A percentile compares a stretch with the other conserved stretches of the same genome.
Evolutionary conservation across 1,139 yeast genomes (phyloP).

Genomic region (Blastobotrys persicus): DNA sequence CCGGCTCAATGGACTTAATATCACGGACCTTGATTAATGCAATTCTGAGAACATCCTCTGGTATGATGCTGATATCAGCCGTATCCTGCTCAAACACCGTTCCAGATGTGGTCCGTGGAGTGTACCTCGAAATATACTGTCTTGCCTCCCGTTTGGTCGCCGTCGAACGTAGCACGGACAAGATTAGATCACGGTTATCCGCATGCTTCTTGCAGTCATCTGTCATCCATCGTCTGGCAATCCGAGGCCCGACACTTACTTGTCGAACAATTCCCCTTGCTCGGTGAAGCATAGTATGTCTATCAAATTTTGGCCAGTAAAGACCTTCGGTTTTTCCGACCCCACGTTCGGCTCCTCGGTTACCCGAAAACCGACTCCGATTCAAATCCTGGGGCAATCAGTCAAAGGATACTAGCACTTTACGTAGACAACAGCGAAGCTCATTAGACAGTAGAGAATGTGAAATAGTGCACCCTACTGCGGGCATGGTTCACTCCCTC

Average conservation of each 20-base stretch:
- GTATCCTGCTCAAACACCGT: constrained; percentile 15
- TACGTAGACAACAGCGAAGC: too few relatives aligned
- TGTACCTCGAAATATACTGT: constrained; percentile 54
- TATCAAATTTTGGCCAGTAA: neutral
- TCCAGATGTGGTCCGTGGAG: constrained; percentile 17
- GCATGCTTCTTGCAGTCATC: constrained; percentile 8
- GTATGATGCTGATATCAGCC: constrained; percentile 38
- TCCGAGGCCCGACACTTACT: neutral
- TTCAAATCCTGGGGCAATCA: neutral
- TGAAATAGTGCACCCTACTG: too few relatives aligned
- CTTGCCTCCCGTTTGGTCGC: constrained; percentile 67
- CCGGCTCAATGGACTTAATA: constrained; percentile 38
- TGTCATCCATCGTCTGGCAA: neutral
- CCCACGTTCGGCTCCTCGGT: neutral
- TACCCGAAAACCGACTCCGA: neutral
- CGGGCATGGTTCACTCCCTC: too few relatives aligned
- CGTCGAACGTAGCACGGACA: constrained; percentile 61
- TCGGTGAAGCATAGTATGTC: neutral
- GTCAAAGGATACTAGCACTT: too few relatives aligned
- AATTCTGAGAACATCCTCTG: constrained; percentile 42
- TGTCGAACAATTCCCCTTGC: neutral
- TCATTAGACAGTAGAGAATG: too few relatives aligned
- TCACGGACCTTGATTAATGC: constrained; percentile 51
- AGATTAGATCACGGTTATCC: constrained; percentile 45
- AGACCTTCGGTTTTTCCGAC: neutral